Evolutionary conservation across 2,329 filamentous ascomycete genomes (phyloP), one percentile per base, ranked within the genome.

Genomic region (Pestalotiopsis sp.): DNA sequence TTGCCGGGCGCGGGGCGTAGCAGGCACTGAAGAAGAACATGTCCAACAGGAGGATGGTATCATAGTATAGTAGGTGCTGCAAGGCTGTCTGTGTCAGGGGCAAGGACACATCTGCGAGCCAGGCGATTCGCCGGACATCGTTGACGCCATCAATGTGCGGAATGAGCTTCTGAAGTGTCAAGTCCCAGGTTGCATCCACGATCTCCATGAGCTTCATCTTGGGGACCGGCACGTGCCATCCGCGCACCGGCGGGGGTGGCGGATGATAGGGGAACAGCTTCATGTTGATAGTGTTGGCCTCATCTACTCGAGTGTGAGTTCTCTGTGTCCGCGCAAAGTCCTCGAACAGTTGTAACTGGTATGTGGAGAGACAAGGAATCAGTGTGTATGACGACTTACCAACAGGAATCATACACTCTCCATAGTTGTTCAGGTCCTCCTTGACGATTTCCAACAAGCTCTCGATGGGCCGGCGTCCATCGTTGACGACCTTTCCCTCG

Each of bases 381-480:
- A 9, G 7, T 36, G 31, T 36, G 45, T 49, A n/a, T 59, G 17
- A 38, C 25, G 4, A 66, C 88, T 72, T 83, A 95, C 93, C 93
- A 72, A 98, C 95, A 0, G 95, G 95, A 76, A 98, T 97, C 95
- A 97, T 97, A 85, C 95, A 97, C 83, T 99, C 96, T 77, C 94
- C 95, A 77, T 98, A 99, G 75, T 97, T 97, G 78, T 98, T 98
- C 74, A 99, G 78, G 78, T 99, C 95, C 81, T 98, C 90, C 77
- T 91, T 91, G 69, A 92, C 86, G 70, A 92, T 92, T 81, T 92
- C 94, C 74, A 98, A 86, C 73, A 99, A 82, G 73, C 92, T 94
- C 83, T 95, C 93, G 76, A 97, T 97, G 3, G 88, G 84, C 80
- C 93, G 82, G 83, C 91, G 65, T 86, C 86, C 78, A 86, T 85